Base-by-base conservation (phyloP, 768 basidiomycete genomes). In the Suillus subluteus region DNA sequence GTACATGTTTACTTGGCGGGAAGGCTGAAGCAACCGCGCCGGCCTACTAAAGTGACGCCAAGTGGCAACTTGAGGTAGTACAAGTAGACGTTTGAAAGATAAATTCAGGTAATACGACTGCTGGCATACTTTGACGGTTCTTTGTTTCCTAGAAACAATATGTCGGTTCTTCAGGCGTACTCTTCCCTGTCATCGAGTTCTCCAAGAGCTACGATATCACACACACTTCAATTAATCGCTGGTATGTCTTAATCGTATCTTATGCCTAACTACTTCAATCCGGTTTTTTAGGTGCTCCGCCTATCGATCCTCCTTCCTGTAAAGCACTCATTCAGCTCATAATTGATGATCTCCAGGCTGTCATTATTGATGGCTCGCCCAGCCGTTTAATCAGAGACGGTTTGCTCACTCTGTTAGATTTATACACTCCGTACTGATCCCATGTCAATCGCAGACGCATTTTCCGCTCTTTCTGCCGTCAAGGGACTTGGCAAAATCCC, bases 401-500 rank as follows among this genome's bases (percentile, higher is more conserved):
- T 91, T 66, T 63, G 82, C 69, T 58, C 58, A 46, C 44, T 38
- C 18, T 61, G n/a, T 43, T 7, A 43, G 41, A 37, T 59, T 54
- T 35, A 59, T 54, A 32, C 43, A 59, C 32, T 11, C 63, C 4
- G 18, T 43, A 21, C 41, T 61, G 18, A 61, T 44, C 26, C 6
- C 40, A 35, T 61, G 38, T 26, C 37, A 41, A 61, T 61, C 7
- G 26, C 73, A 95, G 94, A 94, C 74, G 85, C 87, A 38, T 80
- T 86, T 3, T 84, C 81, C 41, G 93, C 91, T 18, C 79, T 96
- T 3, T 78, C 87, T 55, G 87, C 91, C 1, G 74, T 96, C 65
- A 95, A 95, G 77, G 86, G 85, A 9, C 83, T 96, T 4, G 93
- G 90, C 16, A 89, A 88, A 71, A 85, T 88, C 62, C 88, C 86